These are phyloP conservation scores for Dothideomycetes sp. DNA, from an alignment of 2,329 filamentous ascomycete species.

Conservation along the genomic window DNA sequence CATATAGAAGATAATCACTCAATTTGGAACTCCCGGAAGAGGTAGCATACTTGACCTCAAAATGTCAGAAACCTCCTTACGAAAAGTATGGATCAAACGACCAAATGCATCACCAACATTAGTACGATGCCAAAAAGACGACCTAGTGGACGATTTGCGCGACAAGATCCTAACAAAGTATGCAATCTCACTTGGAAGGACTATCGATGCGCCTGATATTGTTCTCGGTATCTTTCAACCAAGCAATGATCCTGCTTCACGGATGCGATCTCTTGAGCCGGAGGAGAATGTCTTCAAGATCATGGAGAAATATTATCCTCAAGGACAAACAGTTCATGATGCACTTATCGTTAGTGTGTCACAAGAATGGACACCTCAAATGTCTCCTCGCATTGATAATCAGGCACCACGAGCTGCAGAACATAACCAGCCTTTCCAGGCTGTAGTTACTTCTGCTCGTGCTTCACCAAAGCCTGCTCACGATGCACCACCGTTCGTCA, in stretches of 20 bases:
- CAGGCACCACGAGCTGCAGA: constrained; percentile 26
- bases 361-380: constrained; percentile 62
- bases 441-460: background rate
- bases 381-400: constrained; percentile 76
- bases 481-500: background rate
- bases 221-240: constrained; percentile 65
- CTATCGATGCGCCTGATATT: constrained; percentile 85
- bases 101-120: constrained; percentile 80
- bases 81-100: constrained; percentile 92
- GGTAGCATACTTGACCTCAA: no score
- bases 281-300: constrained; percentile 75
- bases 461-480: background rate
- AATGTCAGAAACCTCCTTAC: no score
- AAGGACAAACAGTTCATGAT: constrained; percentile 79
- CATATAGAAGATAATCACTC: no score
- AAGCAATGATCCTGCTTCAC: constrained; percentile 41
- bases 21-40: no score
- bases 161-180: constrained; percentile 91
- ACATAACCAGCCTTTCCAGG: background rate
- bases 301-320: constrained; percentile 74
- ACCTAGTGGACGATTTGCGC: constrained; percentile 87
- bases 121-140: constrained; percentile 74
- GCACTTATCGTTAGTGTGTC: constrained; percentile 86
- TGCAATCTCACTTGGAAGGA: constrained; percentile 78
- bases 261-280: constrained; percentile 56